Conservation (phyloP, 1,284 basidiomycete genomes). For the Gymnopus androsaceus region DNA sequence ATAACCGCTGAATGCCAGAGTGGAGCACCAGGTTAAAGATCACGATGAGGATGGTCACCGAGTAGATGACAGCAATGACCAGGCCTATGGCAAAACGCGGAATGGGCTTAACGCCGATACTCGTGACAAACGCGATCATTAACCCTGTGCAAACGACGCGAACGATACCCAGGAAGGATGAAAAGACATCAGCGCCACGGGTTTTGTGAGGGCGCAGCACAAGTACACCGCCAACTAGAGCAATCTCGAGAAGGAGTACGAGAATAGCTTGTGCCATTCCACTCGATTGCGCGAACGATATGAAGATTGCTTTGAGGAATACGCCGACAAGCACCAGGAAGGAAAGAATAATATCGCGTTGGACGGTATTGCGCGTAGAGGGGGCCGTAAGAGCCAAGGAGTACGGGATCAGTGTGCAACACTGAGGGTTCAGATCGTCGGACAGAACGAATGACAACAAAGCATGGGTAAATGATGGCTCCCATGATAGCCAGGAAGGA, state of each 20-base stretch:
- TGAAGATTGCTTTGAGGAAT: conserved; percentile 69
- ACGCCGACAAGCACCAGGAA: conserved; percentile 56
- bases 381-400: conserved; percentile 44
- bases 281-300: conserved; percentile 66
- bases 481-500: conserved; percentile 60
- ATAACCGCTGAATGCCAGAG: conserved; percentile 29
- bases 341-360: conserved; percentile 59
- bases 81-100: conserved; percentile 76
- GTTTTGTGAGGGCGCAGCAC: conserved; percentile 58
- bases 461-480: conserved; percentile 45
- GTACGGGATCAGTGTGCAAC: conserved; percentile 38
- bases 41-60: conserved; percentile 59
- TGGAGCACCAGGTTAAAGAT: conserved; percentile 56
- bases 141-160: conserved; percentile 66
- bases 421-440: conserved; percentile 37
- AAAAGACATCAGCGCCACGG: conserved; percentile 60
- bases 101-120: conserved; percentile 63
- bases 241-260: conserved; percentile 68
- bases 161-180: conserved; percentile 62
- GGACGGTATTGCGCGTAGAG: conserved; percentile 59
- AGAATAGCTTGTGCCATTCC: conserved; percentile 75
- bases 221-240: conserved; percentile 57
- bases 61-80: conserved; percentile 61
- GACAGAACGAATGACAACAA: conserved; percentile 47
- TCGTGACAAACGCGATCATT: conserved; percentile 68